Percentiles rank a stretch among this genome's conserved stretches.
Evolutionary conservation across 805 yeast species (phyloP).

Genomic region (Pichia kluyveri): DNA sequence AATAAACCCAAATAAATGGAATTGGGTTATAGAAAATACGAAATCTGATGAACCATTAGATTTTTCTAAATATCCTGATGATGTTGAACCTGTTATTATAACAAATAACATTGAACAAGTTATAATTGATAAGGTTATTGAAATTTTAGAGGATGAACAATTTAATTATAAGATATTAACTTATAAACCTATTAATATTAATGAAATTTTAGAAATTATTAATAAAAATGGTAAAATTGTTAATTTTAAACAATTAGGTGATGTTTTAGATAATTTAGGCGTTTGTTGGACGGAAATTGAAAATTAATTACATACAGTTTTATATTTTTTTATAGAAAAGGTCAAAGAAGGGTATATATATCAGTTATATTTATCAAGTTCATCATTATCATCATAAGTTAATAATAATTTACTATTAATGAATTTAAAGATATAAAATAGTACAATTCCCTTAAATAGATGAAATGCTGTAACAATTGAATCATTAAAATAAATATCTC

Average conservation of each 20-base stretch:
- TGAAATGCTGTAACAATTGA: constrained; percentile 11
- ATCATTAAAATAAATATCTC: not conserved
- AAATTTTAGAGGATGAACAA: constrained; percentile 11
- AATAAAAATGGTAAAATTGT: constrained; percentile 10
- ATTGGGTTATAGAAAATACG: not conserved
- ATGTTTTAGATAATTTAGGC: constrained; percentile 23
- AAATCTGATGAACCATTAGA: constrained; percentile 2
- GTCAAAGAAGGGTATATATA: not conserved
- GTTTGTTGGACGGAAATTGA: constrained; percentile 16
- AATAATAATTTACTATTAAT: constrained; percentile 18
- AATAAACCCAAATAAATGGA: constrained; percentile 3
- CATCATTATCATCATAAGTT: constrained; percentile 18
- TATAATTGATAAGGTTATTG: constrained; percentile 12
- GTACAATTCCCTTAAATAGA: constrained; percentile 11
- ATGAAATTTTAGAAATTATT: constrained; percentile 8
- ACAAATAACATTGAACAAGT: not conserved
- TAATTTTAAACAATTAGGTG: constrained; percentile 9
- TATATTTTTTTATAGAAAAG: not conserved
- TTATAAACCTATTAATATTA: constrained; percentile 20
- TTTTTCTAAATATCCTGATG: constrained; percentile 1
- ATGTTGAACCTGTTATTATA: not conserved
- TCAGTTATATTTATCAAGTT: constrained; percentile 21
- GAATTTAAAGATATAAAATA: constrained; percentile 12
- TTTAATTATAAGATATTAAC: constrained; percentile 14
- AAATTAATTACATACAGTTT: not conserved